phyloP scores from a whole-genome alignment of 2,329 filamentous ascomycete genomes.

The Penicillium olsonii region DNA sequence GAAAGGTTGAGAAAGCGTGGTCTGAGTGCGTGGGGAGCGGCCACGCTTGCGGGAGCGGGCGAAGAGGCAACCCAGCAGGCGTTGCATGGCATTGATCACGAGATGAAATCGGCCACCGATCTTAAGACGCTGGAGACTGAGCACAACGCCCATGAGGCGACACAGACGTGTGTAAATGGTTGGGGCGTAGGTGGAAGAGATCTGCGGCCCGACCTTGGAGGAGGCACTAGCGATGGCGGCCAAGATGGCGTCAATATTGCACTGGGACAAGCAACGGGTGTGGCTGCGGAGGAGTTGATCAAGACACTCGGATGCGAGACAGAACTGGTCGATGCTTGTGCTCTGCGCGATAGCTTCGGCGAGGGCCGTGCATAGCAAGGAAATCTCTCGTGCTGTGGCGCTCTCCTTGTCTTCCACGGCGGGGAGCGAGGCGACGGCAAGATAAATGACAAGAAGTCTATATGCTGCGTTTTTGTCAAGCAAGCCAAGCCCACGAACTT shows the following conservation, averaged over 20 bases:
- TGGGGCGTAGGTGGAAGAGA: constrained; percentile 34
- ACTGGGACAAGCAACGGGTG: constrained; percentile 45
- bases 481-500: constrained; percentile 34
- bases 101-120: constrained; percentile 63
- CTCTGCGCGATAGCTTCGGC: constrained; percentile 32
- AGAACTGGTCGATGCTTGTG: constrained; percentile 42
- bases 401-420: constrained; percentile 43
- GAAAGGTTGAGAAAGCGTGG: constrained; percentile 31
- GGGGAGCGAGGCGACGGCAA: constrained; percentile 36
- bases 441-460: constrained; percentile 38
- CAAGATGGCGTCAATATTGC: constrained; percentile 48
- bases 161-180: constrained; percentile 58
- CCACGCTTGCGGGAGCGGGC: constrained; percentile 43
- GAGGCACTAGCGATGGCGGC: constrained; percentile 38
- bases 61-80: constrained; percentile 59
- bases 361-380: constrained; percentile 37
- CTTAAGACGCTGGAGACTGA: constrained; percentile 60
- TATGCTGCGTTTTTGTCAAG: constrained; percentile 31
- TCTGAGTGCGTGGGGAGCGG: constrained; percentile 27
- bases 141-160: constrained; percentile 52
- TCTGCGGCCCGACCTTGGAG: constrained; percentile 37
- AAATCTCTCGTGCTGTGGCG: constrained; percentile 35
- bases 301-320: constrained; percentile 41
- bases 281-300: constrained; percentile 44
- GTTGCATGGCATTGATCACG: constrained; percentile 56